Percentiles rank a stretch among this genome's conserved stretches.
These are phyloP conservation scores for Xylaria multiplex DNA, from an alignment of 2,329 filamentous ascomycete genomes.

Conservation along the genomic window DNA sequence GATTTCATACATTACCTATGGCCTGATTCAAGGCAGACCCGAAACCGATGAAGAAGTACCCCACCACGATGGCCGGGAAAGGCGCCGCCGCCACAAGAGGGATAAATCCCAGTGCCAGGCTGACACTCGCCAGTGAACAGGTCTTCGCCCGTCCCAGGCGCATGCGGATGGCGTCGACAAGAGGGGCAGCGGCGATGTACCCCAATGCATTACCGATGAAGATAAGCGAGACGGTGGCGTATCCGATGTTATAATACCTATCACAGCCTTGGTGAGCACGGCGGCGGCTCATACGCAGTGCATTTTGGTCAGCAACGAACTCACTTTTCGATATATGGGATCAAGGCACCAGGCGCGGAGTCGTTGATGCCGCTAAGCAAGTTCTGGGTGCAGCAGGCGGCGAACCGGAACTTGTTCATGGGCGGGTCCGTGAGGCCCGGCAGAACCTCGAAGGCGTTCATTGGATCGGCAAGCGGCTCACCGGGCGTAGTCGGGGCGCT, in stretches of 20 bases:
- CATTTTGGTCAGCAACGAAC: slow-evolving; percentile 24
- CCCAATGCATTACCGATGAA: slow-evolving; percentile 82
- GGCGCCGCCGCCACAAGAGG: slow-evolving; percentile 75
- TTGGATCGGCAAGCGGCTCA: slow-evolving; percentile 28
- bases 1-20: slow-evolving; percentile 61
- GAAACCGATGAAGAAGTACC: slow-evolving; percentile 75
- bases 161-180: slow-evolving; percentile 71
- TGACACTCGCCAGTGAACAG: slow-evolving; percentile 66
- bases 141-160: slow-evolving; percentile 73
- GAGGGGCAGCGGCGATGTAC: slow-evolving; percentile 77
- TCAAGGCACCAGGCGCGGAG: slow-evolving; percentile 78
- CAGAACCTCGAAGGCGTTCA: slow-evolving; percentile 40
- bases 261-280: slow-evolving; percentile 21
- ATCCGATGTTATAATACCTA: slow-evolving; percentile 76
- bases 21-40: slow-evolving; percentile 66
- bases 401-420: slow-evolving; percentile 76
- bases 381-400: slow-evolving; percentile 71
- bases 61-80: slow-evolving; percentile 72
- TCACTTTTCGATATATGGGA: slow-evolving; percentile 79
- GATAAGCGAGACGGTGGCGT: slow-evolving; percentile 81
- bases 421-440: slow-evolving; percentile 64
- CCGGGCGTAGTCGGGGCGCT: slow-evolving; percentile 33
- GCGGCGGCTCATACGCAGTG: background rate
- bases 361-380: slow-evolving; percentile 79
- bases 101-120: slow-evolving; percentile 70